Percentiles rank a stretch among this genome's conserved stretches.
These are phyloP conservation scores for Zizania palustris DNA, from an alignment of 202 grass and related monocot genomes.

Conservation along the genomic window DNA sequence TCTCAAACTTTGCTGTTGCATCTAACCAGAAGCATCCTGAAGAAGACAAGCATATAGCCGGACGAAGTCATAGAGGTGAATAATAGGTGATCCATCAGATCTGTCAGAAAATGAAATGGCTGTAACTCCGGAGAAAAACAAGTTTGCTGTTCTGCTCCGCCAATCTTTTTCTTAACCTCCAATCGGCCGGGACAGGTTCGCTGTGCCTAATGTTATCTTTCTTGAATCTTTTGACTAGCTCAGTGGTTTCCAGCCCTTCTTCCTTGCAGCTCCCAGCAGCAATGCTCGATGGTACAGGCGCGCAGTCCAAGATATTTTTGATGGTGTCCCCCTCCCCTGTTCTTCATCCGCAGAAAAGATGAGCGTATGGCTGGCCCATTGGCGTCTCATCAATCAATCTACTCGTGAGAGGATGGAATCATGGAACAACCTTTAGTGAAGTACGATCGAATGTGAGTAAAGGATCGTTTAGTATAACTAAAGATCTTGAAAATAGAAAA, in stretches of 20 bases:
- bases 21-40: neutral
- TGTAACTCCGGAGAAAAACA: neutral
- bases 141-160: neutral
- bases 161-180: neutral
- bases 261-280: neutral
- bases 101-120: neutral
- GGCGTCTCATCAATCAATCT: neutral
- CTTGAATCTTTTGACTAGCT: slow-evolving; percentile 7
- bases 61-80: neutral
- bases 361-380: neutral
- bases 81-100: slow-evolving; percentile 22
- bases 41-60: neutral
- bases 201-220: neutral
- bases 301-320: slow-evolving; percentile 44
- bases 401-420: neutral
- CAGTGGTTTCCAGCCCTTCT: neutral
- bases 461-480: too few species aligned
- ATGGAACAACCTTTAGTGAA: neutral
- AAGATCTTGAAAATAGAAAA: too few species aligned
- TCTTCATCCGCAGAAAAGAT: slow-evolving; percentile 3
- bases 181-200: neutral
- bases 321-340: slow-evolving; percentile 11
- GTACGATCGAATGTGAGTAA: too few species aligned
- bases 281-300: neutral
- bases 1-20: neutral